phyloP scores from a whole-genome alignment of 2,329 filamentous ascomycete species.

The Cladosporium sp. region DNA sequence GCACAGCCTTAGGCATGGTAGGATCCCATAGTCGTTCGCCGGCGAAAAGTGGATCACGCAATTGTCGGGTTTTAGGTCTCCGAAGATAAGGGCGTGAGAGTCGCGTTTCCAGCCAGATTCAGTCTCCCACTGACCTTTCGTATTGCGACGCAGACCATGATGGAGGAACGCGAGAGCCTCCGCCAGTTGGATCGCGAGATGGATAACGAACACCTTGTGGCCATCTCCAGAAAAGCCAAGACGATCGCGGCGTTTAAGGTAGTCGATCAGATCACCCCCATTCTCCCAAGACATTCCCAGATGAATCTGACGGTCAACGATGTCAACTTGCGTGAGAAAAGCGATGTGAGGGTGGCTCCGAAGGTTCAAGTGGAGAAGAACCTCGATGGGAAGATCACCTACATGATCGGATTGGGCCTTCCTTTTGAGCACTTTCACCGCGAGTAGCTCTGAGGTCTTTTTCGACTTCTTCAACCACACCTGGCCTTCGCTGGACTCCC shows the following conservation, averaged over 20 bases:
- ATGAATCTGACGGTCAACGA: not conserved
- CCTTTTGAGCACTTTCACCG: not conserved
- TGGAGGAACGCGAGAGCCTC: slow-evolving; percentile 26
- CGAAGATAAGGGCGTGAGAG: slow-evolving; percentile 16
- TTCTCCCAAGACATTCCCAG: slow-evolving; percentile 16
- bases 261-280: slow-evolving; percentile 19
- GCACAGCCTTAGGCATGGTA: slow-evolving; percentile 20
- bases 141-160: slow-evolving; percentile 12
- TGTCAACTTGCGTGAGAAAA: slow-evolving; percentile 1
- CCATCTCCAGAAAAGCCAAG: too few species aligned
- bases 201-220: slow-evolving; percentile 16
- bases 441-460: not conserved
- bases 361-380: not conserved
- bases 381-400: not conserved
- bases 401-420: not conserved
- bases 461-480: not conserved
- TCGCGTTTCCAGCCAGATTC: not conserved
- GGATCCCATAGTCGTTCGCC: not conserved
- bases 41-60: slow-evolving; percentile 16
- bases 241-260: not conserved
- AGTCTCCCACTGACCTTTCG: not conserved
- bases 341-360: not conserved
- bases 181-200: slow-evolving; percentile 22
- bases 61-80: slow-evolving; percentile 23
- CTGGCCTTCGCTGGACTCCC: not conserved